Evolutionary conservation across 2,329 filamentous ascomycete species (phyloP).

Genomic region (Dactylellina drechsleri): DNA sequence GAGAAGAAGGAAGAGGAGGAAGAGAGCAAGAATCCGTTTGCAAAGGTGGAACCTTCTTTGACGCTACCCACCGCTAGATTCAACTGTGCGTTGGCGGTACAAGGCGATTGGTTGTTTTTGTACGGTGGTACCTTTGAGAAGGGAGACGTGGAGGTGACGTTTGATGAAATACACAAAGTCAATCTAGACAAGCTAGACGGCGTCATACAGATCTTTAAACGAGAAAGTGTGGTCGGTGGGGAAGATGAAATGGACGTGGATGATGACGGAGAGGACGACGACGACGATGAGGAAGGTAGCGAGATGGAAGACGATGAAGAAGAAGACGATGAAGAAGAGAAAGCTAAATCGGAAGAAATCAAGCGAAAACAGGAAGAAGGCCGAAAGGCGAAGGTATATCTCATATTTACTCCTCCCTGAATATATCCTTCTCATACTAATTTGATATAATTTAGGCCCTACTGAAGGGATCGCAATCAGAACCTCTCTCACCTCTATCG

Average conservation of each 20-base stretch:
- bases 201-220: slow-evolving; percentile 89
- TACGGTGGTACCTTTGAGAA: slow-evolving; percentile 97
- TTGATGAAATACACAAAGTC: slow-evolving; percentile 92
- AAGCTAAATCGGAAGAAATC: slow-evolving; percentile 62
- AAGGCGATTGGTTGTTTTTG: slow-evolving; percentile 91
- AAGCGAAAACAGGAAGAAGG: slow-evolving; percentile 65
- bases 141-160: slow-evolving; percentile 92
- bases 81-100: slow-evolving; percentile 88
- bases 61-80: slow-evolving; percentile 91
- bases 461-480: slow-evolving; percentile 24
- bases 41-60: slow-evolving; percentile 68
- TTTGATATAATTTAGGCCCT: slow-evolving; percentile 17
- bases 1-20: slow-evolving; percentile 67
- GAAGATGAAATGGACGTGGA: slow-evolving; percentile 68
- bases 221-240: slow-evolving; percentile 79
- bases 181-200: slow-evolving; percentile 96
- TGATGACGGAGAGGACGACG: slow-evolving; percentile 70
- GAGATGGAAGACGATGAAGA: slow-evolving; percentile 65
- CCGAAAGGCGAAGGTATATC: slow-evolving; percentile 56
- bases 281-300: slow-evolving; percentile 68
- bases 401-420: not conserved
- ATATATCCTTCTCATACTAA: not conserved
- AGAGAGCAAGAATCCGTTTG: slow-evolving; percentile 66
- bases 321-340: slow-evolving; percentile 51
- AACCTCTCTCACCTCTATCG: slow-evolving; percentile 32